A percentile compares a stretch with the other conserved stretches of the same genome.
Evolutionary conservation across 805 yeast genomes (phyloP).

Genomic region (Kodamaea kakaduensis): DNA sequence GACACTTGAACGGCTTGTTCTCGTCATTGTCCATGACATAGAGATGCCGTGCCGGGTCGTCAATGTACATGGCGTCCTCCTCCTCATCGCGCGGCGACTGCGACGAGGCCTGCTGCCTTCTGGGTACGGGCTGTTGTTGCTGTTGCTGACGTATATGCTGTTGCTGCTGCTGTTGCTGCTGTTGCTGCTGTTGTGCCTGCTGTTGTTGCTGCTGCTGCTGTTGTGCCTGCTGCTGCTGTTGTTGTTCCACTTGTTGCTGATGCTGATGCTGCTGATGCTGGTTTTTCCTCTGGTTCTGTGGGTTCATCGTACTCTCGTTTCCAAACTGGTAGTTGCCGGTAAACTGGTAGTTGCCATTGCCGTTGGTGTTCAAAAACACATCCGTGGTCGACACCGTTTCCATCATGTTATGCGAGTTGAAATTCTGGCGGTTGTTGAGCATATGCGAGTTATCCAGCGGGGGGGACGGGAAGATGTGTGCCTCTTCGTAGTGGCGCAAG

Average conservation of each 20-base stretch:
- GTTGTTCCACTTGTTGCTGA: constrained; percentile 11
- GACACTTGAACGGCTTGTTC: constrained; percentile 93
- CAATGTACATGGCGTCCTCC: constrained; percentile 76
- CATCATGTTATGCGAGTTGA: constrained; percentile 54
- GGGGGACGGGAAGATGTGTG: constrained; percentile 68
- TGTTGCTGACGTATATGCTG: constrained; percentile 17
- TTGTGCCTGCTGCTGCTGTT: constrained; percentile 5
- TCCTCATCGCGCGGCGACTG: constrained; percentile 42
- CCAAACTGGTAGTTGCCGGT: constrained; percentile 12
- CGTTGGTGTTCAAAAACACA: constrained; percentile 62
- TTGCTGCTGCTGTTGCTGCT: constrained; percentile 16
- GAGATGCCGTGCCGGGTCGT: constrained; percentile 93
- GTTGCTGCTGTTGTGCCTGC: constrained; percentile 13
- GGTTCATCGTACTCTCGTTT: constrained; percentile 8
- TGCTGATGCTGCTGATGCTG: constrained; percentile 14
- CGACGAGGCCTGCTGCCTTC: constrained; percentile 11
- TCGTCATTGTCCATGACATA: constrained; percentile 91
- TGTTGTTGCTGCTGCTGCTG: constrained; percentile 13
- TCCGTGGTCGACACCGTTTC: constrained; percentile 93
- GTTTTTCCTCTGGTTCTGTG: constrained; percentile 6
- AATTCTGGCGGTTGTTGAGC: constrained; percentile 26
- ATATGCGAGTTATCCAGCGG: constrained; percentile 35
- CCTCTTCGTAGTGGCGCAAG: constrained; percentile 92
- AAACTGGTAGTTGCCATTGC: constrained; percentile 10
- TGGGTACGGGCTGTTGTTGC: constrained; percentile 15